Conservation (phyloP, 1,139 yeast species). For the Geotrichum klebahnii region DNA sequence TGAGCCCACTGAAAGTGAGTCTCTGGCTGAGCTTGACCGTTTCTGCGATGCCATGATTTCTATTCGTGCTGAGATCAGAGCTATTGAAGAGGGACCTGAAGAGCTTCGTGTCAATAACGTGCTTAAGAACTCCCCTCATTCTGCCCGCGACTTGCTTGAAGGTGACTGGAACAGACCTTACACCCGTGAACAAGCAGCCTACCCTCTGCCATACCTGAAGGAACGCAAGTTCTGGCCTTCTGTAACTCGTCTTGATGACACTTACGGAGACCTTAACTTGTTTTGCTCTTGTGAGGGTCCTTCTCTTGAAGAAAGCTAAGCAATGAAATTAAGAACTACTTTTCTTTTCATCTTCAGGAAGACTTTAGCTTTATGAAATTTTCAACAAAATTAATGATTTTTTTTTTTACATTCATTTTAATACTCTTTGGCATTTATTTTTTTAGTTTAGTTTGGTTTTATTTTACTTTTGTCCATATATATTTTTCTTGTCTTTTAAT, state of each 20-base stretch:
- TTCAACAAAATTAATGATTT: constrained; percentile 3
- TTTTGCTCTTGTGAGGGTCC: constrained; percentile 73
- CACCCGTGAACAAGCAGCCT: constrained; percentile 89
- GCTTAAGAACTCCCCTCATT: constrained; percentile 89
- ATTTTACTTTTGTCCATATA: background rate
- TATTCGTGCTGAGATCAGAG: constrained; percentile 77
- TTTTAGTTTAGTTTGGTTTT: background rate
- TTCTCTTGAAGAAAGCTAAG: constrained; percentile 22
- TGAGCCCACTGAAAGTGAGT: constrained; percentile 96
- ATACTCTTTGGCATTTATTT: background rate
- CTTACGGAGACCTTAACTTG: constrained; percentile 88
- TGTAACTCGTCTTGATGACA: constrained; percentile 86
- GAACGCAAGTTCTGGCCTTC: constrained; percentile 90
- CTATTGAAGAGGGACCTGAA: constrained; percentile 57
- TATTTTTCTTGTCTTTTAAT: background rate
- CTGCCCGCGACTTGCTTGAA: constrained; percentile 68
- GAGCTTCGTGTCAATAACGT: constrained; percentile 51
- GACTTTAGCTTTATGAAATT: background rate
- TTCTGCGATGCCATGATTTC: constrained; percentile 83
- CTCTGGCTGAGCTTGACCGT: constrained; percentile 80
- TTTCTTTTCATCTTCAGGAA: too few species aligned
- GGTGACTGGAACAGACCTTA: constrained; percentile 82
- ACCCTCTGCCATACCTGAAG: constrained; percentile 72
- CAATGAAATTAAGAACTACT: background rate
- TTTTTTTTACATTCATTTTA: background rate